Base-by-base conservation (phyloP, 352 stramenopile genomes). In the Phytophthora hybrid region DNA sequence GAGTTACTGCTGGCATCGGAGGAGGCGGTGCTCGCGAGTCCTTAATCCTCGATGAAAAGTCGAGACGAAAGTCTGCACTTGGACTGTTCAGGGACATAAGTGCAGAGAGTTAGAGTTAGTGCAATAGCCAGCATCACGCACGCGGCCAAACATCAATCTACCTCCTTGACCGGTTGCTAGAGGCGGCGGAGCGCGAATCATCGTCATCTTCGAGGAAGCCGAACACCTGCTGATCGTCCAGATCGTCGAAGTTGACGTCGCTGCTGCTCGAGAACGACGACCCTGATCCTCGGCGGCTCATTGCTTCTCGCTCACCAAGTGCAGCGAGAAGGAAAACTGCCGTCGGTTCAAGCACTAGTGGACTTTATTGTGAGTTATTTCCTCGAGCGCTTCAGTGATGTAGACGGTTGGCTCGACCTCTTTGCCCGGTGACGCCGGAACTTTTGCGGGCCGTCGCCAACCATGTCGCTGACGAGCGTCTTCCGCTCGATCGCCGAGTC, bases 401-500 rank as follows among this genome's bases (percentile, higher is more conserved):
- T 62, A 14, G 74, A 21, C 14, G 74, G 59, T 13, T 78, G 65
- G 16, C 63, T 79, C 47, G 65, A 61, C 19, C 73, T 55, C 49
- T 86, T 86, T n/a, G 65, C 52, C 57, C 71, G 79, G 55, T 81
- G 77, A 7, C 71, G 74, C 41, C 69, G 69, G 9, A 83, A 77
- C 19, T 84, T 84, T 2, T 85, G 80, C 39, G 73, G 66, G 0
- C 73, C 73, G 39, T 84, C 74, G 10, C 71, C 71, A 31, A 93
- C 70, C 60, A 92, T 77, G 37, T 91, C 85, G 41, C 83, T 83
- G n/a, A 88, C 70, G n/a, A 95, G 65, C 39, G 88, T 93, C 61
- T 92, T 93, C 29, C 88, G 83, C 61, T 95, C 85, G 21, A 95
- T 93, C 11, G 88, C 86, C 52, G 78, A 82, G 58, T 95, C 88